Conservation (phyloP, 768 basidiomycete species). For the Mrakia gelida region DNA sequence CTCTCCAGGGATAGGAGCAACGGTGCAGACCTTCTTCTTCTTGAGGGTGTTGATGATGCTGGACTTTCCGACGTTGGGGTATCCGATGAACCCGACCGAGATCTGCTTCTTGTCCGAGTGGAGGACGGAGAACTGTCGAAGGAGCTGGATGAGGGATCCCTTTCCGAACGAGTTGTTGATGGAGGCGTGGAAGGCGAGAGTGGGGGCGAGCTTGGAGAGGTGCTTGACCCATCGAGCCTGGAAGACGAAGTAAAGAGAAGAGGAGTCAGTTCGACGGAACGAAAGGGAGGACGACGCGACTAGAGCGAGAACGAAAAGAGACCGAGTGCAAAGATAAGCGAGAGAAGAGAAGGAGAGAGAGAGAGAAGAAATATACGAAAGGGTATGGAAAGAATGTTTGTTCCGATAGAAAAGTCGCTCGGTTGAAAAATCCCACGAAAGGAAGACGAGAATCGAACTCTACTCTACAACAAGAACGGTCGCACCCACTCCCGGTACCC, state of each 20-base stretch:
- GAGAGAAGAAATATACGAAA: slow-evolving; percentile 25
- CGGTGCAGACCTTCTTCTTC: slow-evolving; percentile 92
- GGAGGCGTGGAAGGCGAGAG: slow-evolving; percentile 97
- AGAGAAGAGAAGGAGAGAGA: slow-evolving; percentile 23
- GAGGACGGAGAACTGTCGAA: slow-evolving; percentile 92
- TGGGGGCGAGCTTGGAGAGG: slow-evolving; percentile 88
- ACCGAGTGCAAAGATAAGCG: not conserved
- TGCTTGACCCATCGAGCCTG: slow-evolving; percentile 95
- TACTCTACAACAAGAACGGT: slow-evolving; percentile 38
- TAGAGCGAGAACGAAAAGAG: not conserved
- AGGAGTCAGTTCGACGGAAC: not conserved
- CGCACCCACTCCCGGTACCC: slow-evolving; percentile 41
- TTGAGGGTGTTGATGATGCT: slow-evolving; percentile 98
- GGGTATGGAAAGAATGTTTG: slow-evolving; percentile 44
- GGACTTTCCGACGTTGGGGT: slow-evolving; percentile 97
- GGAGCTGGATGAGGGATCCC: slow-evolving; percentile 91
- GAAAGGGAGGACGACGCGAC: not conserved
- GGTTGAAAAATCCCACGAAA: slow-evolving; percentile 16
- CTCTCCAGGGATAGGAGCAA: slow-evolving; percentile 95
- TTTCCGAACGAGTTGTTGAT: slow-evolving; percentile 99
- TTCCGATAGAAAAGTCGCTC: slow-evolving; percentile 50
- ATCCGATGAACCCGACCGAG: slow-evolving; percentile 94
- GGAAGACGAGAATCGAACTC: slow-evolving; percentile 33
- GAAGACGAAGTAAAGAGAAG: slow-evolving; percentile 16
- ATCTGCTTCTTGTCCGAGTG: slow-evolving; percentile 99